Base-by-base conservation (phyloP, 257 asterid species). In the Fraxinus anomala region DNA sequence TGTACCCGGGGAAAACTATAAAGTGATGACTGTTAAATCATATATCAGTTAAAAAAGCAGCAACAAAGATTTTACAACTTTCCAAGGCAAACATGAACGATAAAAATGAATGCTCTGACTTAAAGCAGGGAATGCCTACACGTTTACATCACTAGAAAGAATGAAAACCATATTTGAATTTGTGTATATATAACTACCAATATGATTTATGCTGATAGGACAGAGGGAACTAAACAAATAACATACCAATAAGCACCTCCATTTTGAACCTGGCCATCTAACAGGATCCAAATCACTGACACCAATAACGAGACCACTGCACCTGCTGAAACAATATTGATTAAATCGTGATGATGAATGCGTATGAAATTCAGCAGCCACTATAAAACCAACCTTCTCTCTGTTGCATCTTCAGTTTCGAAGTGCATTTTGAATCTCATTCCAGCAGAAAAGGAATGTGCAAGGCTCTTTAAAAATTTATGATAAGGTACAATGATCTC, bases 191-290 rank as follows among this genome's bases (percentile, higher is more conserved):
- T 31, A 66, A n/a, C 33, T 33, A 47, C 13, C 39, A 54, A 28
- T 31, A 24, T n/a, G 47, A 24, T 28, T 30, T 11, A 24, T 72
- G 8, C 5, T 3, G 73, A 72, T 54, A 39, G 13, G 54, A 30
- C 6, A 69, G 56, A 83, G 9, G 42, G 70, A 61, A 68, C 47
- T n/a, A 6, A 44, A 74, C 40, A 40, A 66, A 74, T 28, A 1
- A 67, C 88, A 56, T 87, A 96, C 99, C 99, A 92, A 76, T 74
- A 96, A 84, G 88, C 94, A 88, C 84, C 90, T 92, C 99, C 99
- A 96, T 83, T 89, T 96, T 19, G 99, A 96, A 81, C 92, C 92
- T 73, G 97, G 93, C 99, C 99, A 96, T 79, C 96, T 86, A 72
- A 82, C 88, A 49, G 97, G 96, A 83, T 96, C 99, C 78, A 83